Base-by-base conservation (phyloP, 805 yeast species). In the Helenozyma baotianmanensis region DNA sequence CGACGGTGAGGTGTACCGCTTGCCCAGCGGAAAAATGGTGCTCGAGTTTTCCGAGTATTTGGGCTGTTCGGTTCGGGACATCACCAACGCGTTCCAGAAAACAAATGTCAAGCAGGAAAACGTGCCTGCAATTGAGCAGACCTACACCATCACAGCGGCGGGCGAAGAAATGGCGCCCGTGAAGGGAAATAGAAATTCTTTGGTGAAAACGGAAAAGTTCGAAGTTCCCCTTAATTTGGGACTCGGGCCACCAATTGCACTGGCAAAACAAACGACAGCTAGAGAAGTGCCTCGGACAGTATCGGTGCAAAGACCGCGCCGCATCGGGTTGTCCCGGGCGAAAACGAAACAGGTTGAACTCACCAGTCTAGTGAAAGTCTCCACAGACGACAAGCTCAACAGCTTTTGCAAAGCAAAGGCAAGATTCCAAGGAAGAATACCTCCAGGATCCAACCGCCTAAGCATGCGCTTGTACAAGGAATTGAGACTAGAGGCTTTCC, bases 61-160 rank as follows among this genome's bases (percentile, higher is more conserved):
- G n/a, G 61, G 58, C 4, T 44, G 45, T 9, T 61, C 49, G 36
- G 66, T 60, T 37, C 44, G 74, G 25, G 72, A 70, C 44, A 48
- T 68, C 4, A 50, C 63, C 3, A 45, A 33, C 12, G 32, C 47
- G 23, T 43, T 48, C 33, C 30, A 29, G 9, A 36, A 39, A 15
- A 23, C 31, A 11, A 32, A 31, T 12, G 21, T 15, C 6, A 12
- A 14, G 23, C 19, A 8, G 8, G 19, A 17, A 8, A n/a, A n/a
- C n/a, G n/a, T n/a, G n/a, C n/a, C n/a, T n/a, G n/a, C n/a, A n/a
- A n/a, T n/a, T n/a, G n/a, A n/a, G n/a, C n/a, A n/a, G n/a, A n/a
- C n/a, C n/a, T n/a, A n/a, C n/a, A n/a, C n/a, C n/a, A n/a, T n/a
- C n/a, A n/a, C n/a, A n/a, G n/a, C n/a, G n/a, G n/a, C n/a, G n/a